These are phyloP conservation scores for Pinguiococcus pyrenoidosus DNA, from an alignment of 108 stramenopile genomes.

Conservation along the genomic window DNA sequence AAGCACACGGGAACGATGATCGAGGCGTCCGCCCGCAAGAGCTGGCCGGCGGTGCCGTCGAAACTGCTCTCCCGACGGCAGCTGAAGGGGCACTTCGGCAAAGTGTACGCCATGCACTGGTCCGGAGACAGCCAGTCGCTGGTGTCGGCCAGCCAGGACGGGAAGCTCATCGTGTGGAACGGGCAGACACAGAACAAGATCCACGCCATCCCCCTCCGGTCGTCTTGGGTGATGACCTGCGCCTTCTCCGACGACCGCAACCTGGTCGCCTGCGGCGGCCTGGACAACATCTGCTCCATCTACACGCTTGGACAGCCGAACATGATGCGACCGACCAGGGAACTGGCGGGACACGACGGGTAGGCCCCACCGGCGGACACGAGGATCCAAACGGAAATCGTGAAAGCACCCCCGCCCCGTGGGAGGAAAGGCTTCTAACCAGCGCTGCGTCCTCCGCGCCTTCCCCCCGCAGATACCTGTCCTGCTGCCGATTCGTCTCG, in stretches of 20 bases:
- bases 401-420: too few relatives aligned
- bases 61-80: too few relatives aligned
- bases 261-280: conserved; percentile 79
- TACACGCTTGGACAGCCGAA: conserved; percentile 50
- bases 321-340: conserved; percentile 42
- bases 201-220: conserved; percentile 64
- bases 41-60: too few relatives aligned
- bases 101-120: conserved; percentile 85
- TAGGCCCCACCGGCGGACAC: too few relatives aligned
- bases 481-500: conserved; percentile 76
- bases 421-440: too few relatives aligned
- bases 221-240: conserved; percentile 87
- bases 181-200: conserved; percentile 61
- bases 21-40: too few relatives aligned
- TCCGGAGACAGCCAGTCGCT: conserved; percentile 42
- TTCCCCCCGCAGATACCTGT: too few relatives aligned
- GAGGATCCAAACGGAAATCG: too few relatives aligned
- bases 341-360: conserved; percentile 85
- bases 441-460: too few relatives aligned
- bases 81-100: conserved; percentile 56
- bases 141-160: conserved; percentile 71
- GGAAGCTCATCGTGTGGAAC: conserved; percentile 86
- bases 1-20: too few relatives aligned
- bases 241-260: conserved; percentile 68
- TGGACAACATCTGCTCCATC: conserved; percentile 86